These are phyloP conservation scores for Solanum hybrid DNA, from an alignment of 305 asterid species.

Conservation along the genomic window DNA sequence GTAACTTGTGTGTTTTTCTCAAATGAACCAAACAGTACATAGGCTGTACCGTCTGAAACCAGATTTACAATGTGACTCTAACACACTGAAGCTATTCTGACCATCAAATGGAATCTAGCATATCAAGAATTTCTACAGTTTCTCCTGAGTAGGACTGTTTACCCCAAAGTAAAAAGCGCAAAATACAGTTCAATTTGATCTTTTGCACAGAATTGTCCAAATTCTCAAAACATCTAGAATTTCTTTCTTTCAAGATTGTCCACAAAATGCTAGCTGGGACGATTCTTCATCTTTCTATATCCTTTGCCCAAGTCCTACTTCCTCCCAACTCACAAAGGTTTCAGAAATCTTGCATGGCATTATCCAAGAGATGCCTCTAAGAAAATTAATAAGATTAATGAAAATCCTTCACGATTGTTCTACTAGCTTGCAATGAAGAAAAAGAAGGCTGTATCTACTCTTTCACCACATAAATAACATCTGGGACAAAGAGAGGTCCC, in stretches of 20 bases:
- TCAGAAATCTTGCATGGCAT: background rate
- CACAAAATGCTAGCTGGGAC: background rate
- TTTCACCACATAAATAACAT: background rate
- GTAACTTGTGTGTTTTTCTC: background rate
- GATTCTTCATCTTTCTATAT: background rate
- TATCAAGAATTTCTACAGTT: background rate
- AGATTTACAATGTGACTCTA: background rate
- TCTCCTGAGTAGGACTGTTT: background rate
- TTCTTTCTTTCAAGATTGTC: background rate
- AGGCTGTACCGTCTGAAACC: background rate
- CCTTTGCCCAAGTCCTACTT: background rate
- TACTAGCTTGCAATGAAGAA: background rate
- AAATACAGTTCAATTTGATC: background rate
- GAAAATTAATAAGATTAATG: background rate
- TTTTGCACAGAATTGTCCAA: background rate
- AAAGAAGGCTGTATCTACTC: background rate
- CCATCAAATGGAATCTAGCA: background rate
- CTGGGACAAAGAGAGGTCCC: background rate
- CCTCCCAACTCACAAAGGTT: background rate
- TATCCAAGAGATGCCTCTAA: background rate
- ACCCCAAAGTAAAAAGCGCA: background rate
- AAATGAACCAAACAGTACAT: background rate
- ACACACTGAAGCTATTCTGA: background rate
- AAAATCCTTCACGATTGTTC: background rate
- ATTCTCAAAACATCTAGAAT: background rate